phyloP scores from a whole-genome alignment of 2,329 filamentous ascomycete species.

The Aspergillus fructus region DNA sequence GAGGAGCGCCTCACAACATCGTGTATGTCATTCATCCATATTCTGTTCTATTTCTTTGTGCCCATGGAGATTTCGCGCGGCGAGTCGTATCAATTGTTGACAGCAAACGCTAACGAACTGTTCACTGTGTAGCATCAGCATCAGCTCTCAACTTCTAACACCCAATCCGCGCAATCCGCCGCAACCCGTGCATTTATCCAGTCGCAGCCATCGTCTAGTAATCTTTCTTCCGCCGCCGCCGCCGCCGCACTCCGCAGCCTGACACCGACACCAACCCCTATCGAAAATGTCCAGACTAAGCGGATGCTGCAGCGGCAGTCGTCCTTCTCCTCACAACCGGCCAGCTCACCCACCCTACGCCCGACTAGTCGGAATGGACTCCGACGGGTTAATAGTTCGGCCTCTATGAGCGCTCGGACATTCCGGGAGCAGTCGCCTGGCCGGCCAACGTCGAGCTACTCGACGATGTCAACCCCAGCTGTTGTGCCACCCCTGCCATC shows the following conservation, averaged over 20 bases:
- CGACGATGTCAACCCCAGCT: conserved; percentile 33
- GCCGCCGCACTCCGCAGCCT: conserved; percentile 79
- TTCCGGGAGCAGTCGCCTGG: conserved; percentile 74
- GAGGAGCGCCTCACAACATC: conserved; percentile 44
- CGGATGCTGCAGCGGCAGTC: conserved; percentile 71
- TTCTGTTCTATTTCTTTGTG: not conserved
- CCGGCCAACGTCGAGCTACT: conserved; percentile 45
- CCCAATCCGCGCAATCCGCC: conserved; percentile 74
- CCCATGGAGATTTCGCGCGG: not conserved
- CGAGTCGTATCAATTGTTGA: not conserved
- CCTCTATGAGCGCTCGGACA: conserved; percentile 85
- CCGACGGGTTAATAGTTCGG: conserved; percentile 66
- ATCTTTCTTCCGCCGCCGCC: conserved; percentile 80
- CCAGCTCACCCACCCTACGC: conserved; percentile 44
- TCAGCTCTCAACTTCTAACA: conserved; percentile 64
- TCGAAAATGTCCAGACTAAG: conserved; percentile 84
- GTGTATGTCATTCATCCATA: conserved; percentile 24
- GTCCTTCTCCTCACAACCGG: conserved; percentile 68
- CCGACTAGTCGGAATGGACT: conserved; percentile 48
- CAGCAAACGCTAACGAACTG: conserved; percentile 9
- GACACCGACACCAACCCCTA: conserved; percentile 73
- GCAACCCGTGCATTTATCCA: conserved; percentile 78
- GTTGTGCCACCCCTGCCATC: conserved; percentile 73
- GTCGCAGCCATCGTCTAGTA: conserved; percentile 61
- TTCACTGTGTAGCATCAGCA: conserved; percentile 8